phyloP scores from a whole-genome alignment of 768 basidiomycete genomes.

The Cubamyces lactineus region DNA sequence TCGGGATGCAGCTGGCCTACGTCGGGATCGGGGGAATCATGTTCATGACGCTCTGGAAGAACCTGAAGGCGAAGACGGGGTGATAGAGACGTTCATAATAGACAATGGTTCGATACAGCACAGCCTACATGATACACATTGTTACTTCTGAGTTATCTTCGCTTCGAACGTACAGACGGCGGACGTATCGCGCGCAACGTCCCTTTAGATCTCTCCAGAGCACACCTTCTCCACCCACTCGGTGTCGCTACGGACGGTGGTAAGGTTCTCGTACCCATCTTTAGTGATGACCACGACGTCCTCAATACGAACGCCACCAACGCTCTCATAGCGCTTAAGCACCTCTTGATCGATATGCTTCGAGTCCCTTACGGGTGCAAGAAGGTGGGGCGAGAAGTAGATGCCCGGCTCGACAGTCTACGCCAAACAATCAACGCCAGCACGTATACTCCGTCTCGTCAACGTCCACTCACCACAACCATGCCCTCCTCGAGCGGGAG shows the following conservation, averaged over 20 bases:
- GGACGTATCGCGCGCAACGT: background rate
- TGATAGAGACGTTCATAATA: background rate
- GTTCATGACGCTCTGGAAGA: slow-evolving; percentile 59
- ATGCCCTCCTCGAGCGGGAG: slow-evolving; percentile 74
- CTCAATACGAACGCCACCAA: slow-evolving; percentile 94
- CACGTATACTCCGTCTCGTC: background rate
- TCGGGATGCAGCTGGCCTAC: slow-evolving; percentile 61
- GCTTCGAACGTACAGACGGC: background rate
- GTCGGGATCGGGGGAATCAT: slow-evolving; percentile 61
- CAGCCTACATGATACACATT: background rate
- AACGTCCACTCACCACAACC: slow-evolving; percentile 70
- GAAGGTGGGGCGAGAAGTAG: slow-evolving; percentile 81
- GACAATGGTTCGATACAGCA: background rate
- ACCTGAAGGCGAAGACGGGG: slow-evolving; percentile 59
- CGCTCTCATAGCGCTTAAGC: slow-evolving; percentile 70
- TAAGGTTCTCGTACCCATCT: slow-evolving; percentile 80
- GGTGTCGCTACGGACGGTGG: slow-evolving; percentile 80
- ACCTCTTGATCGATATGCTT: slow-evolving; percentile 70
- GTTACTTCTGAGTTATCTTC: no score
- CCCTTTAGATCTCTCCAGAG: slow-evolving; percentile 54
- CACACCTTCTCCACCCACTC: slow-evolving; percentile 84
- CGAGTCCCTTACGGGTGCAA: slow-evolving; percentile 66
- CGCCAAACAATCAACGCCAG: slow-evolving; percentile 4
- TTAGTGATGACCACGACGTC: slow-evolving; percentile 84
- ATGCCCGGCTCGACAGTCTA: slow-evolving; percentile 91